Evolutionary conservation across 176 grass and related monocot species (phyloP).

Genomic region (Canna indica): DNA sequence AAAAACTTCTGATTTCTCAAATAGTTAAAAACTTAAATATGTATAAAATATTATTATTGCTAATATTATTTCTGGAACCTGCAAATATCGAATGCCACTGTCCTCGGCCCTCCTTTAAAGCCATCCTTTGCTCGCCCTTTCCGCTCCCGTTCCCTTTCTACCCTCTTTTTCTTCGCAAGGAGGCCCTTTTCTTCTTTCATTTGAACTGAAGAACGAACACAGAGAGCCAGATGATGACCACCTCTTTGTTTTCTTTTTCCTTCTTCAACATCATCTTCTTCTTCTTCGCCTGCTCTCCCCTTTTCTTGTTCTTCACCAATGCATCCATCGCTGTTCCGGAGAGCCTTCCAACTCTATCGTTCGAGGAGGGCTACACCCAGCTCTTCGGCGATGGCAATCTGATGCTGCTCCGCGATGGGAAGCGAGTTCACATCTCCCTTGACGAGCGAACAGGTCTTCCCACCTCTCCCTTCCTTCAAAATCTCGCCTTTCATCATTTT

Average conservation of each 20-base stretch:
- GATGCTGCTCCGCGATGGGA: conserved; percentile 48
- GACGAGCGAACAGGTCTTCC: conserved; percentile 58
- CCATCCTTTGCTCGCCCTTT: neutral
- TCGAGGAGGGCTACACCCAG: conserved; percentile 71
- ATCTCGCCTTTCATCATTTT: neutral
- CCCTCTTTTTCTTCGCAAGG: neutral
- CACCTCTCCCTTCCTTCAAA: neutral
- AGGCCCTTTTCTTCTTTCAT: neutral
- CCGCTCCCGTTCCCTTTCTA: neutral
- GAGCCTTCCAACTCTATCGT: conserved; percentile 38
- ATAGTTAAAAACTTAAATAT: too few relatives aligned
- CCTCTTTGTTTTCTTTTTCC: conserved; percentile 2
- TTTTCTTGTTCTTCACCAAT: neutral
- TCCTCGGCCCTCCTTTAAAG: neutral
- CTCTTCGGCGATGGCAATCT: conserved; percentile 75
- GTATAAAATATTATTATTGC: too few relatives aligned
- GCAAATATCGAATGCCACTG: too few relatives aligned
- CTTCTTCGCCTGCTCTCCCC: neutral
- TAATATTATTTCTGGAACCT: too few relatives aligned
- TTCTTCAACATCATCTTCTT: conserved; percentile 3
- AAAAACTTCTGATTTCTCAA: too few relatives aligned
- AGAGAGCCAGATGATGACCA: conserved; percentile 9
- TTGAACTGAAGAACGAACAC: neutral
- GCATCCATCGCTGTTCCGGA: conserved; percentile 14
- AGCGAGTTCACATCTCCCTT: conserved; percentile 57